Conservation (phyloP, 495 filamentous ascomycete genomes). For the Lindgomyces ingoldianus region DNA sequence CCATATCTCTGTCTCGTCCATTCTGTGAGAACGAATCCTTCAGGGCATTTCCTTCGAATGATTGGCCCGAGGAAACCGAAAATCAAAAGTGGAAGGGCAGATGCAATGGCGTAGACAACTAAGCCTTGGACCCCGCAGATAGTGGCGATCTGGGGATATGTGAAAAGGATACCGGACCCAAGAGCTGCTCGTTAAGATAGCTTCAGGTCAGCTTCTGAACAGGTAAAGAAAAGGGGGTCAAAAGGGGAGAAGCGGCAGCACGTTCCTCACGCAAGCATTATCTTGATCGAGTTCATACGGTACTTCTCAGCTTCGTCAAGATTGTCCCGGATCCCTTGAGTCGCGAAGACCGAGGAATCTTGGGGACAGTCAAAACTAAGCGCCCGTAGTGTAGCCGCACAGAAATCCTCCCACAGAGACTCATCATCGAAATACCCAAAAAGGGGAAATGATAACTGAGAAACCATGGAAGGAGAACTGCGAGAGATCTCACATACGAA, state of each 20-base stretch:
- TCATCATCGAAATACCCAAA: not conserved
- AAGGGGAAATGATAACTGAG: not conserved
- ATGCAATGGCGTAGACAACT: slow-evolving; percentile 68
- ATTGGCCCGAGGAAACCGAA: slow-evolving; percentile 71
- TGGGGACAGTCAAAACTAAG: slow-evolving; percentile 50
- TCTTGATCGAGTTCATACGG: slow-evolving; percentile 92
- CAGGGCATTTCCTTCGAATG: slow-evolving; percentile 70
- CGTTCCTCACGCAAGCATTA: slow-evolving; percentile 93
- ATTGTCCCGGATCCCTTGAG: slow-evolving; percentile 12
- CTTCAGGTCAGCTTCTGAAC: slow-evolving; percentile 40
- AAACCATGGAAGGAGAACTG: slow-evolving; percentile 13
- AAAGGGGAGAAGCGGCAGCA: slow-evolving; percentile 73
- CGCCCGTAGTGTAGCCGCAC: slow-evolving; percentile 86
- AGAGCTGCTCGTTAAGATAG: slow-evolving; percentile 57
- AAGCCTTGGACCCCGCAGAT: slow-evolving; percentile 74
- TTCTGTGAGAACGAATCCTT: slow-evolving; percentile 77
- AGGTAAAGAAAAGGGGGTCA: slow-evolving; percentile 17
- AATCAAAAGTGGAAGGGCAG: slow-evolving; percentile 64
- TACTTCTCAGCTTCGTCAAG: slow-evolving; percentile 80
- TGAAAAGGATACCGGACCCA: slow-evolving; percentile 75
- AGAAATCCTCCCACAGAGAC: slow-evolving; percentile 27
- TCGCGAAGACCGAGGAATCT: not conserved
- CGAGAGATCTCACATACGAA: slow-evolving; percentile 41
- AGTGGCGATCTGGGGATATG: slow-evolving; percentile 78
- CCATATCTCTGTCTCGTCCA: slow-evolving; percentile 78